These are phyloP conservation scores for Penicillium brevicompactum DNA, from an alignment of 2,329 filamentous ascomycete species.

Conservation along the genomic window DNA sequence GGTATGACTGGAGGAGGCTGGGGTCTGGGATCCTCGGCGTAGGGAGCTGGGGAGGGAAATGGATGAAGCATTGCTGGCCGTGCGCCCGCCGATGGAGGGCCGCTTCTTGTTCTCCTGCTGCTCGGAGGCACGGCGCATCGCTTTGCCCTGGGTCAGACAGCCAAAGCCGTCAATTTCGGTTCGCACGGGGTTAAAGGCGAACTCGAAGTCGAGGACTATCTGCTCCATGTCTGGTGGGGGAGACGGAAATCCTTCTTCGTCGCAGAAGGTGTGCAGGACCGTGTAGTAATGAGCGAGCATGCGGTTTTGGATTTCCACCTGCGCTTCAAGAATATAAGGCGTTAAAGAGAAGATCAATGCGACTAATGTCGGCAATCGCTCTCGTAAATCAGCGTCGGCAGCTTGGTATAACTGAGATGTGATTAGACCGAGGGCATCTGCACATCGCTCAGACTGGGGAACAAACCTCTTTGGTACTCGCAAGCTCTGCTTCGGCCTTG, in stretches of 20 bases:
- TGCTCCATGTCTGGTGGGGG: constrained; percentile 73
- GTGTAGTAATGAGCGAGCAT: constrained; percentile 80
- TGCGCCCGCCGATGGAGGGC: constrained; percentile 45
- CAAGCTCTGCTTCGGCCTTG: constrained; percentile 72
- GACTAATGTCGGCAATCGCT: constrained; percentile 71
- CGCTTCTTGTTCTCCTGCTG: constrained; percentile 17
- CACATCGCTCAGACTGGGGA: neutral
- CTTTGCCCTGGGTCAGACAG: constrained; percentile 68
- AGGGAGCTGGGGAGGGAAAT: constrained; percentile 37
- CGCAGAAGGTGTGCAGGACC: constrained; percentile 71
- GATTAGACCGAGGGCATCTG: neutral
- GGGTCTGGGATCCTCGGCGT: constrained; percentile 31
- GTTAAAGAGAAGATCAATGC: constrained; percentile 72
- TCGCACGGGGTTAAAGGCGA: constrained; percentile 64
- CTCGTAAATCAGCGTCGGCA: constrained; percentile 73
- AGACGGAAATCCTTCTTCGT: constrained; percentile 68
- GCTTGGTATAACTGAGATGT: constrained; percentile 66
- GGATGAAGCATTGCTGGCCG: constrained; percentile 30
- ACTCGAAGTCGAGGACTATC: constrained; percentile 68
- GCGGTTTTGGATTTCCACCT: constrained; percentile 76
- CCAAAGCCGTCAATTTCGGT: constrained; percentile 67
- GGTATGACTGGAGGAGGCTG: constrained; percentile 30
- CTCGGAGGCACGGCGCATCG: constrained; percentile 59
- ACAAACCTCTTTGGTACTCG: constrained; percentile 63
- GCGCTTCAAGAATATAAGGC: constrained; percentile 68